Evolutionary conservation across 352 stramenopile genomes (phyloP).

Genomic region (Globisporangium cylindrosporum): DNA sequence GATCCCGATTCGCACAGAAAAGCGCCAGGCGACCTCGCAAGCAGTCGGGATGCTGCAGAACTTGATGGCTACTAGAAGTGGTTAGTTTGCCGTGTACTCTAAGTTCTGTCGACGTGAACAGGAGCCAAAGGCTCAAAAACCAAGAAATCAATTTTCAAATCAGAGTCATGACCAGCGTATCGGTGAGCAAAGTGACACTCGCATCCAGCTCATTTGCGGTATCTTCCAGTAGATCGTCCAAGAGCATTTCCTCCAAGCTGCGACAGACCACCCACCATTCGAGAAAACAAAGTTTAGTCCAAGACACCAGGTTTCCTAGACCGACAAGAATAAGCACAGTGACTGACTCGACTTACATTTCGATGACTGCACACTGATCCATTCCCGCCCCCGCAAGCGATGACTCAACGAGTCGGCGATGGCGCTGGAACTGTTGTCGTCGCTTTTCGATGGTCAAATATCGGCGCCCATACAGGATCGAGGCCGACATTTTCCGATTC

Average conservation of each 20-base stretch:
- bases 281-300: not conserved
- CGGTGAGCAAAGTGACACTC: conserved; percentile 26
- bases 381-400: conserved; percentile 55
- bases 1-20: conserved; percentile 39
- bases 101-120: not conserved
- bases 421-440: conserved; percentile 43
- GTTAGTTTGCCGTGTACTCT: not conserved
- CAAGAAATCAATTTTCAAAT: conserved; percentile 9
- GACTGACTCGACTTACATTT: conserved; percentile 39
- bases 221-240: conserved; percentile 34
- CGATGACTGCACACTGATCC: conserved; percentile 54
- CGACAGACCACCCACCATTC: not conserved
- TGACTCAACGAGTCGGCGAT: conserved; percentile 52
- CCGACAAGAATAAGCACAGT: not conserved
- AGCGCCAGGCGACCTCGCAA: conserved; percentile 25
- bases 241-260: conserved; percentile 33
- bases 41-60: conserved; percentile 17
- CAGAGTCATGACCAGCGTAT: conserved; percentile 27
- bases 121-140: not conserved
- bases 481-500: conserved; percentile 19
- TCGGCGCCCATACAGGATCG: conserved; percentile 16
- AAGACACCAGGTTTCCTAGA: not conserved
- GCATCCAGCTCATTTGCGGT: conserved; percentile 26
- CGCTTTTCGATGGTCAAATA: conserved; percentile 42
- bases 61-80: not conserved